Conservation (phyloP, 225 moss, liverwort and hornwort species). For the Ulota crispa region DNA sequence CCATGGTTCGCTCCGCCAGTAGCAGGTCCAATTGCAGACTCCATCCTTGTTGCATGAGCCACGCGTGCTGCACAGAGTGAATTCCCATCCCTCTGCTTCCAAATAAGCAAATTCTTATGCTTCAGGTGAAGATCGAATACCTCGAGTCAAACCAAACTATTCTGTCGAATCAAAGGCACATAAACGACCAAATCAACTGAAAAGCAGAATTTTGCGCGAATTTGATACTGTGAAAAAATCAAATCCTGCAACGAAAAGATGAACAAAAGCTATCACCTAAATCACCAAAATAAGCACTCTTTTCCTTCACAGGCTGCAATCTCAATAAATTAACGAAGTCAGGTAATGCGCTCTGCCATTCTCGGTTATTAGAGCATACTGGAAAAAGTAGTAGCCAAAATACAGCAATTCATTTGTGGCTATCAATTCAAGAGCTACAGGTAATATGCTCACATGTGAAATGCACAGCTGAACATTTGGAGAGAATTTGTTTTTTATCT, state of each 20-base stretch:
- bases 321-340: not conserved
- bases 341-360: not conserved
- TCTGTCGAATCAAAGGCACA: slow-evolving; percentile 10
- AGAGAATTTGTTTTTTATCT: not conserved
- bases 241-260: not conserved
- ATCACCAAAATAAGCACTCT: not conserved
- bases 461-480: not conserved
- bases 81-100: slow-evolving; percentile 32
- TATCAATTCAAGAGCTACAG: not conserved
- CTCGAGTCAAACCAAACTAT: slow-evolving; percentile 11
- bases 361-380: not conserved
- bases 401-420: not conserved
- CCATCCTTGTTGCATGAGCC: slow-evolving; percentile 31
- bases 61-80: slow-evolving; percentile 35
- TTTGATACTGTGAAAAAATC: not conserved
- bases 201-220: not conserved
- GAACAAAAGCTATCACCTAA: not conserved
- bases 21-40: slow-evolving; percentile 28
- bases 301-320: not conserved
- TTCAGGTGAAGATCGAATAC: slow-evolving; percentile 6
- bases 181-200: not conserved
- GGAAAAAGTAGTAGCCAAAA: not conserved
- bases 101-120: not conserved
- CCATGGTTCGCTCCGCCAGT: slow-evolving; percentile 28
- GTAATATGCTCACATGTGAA: not conserved